phyloP scores from a whole-genome alignment of 1,284 basidiomycete genomes.

The Xanthoconium separans region DNA sequence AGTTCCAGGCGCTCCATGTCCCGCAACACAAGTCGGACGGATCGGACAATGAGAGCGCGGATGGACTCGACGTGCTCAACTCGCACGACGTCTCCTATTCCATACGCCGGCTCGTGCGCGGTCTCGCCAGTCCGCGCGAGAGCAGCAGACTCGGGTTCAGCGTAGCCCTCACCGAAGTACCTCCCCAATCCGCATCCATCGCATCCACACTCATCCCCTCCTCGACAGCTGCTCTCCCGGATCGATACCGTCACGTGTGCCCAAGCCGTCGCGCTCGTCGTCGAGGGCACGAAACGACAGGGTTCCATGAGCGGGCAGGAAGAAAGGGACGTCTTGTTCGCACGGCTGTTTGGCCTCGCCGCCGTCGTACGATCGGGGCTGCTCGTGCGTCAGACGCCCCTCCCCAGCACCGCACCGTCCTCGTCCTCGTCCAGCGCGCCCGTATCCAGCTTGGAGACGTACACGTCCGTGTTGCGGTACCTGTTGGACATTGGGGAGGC shows the following conservation, averaged over 20 bases:
- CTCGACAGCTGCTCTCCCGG: constrained; percentile 71
- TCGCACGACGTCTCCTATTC: constrained; percentile 90
- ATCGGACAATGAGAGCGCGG: constrained; percentile 49
- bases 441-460: constrained; percentile 60
- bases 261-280: constrained; percentile 73
- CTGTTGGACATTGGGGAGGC: constrained; percentile 74
- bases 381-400: constrained; percentile 58
- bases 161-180: constrained; percentile 91
- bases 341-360: constrained; percentile 87
- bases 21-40: constrained; percentile 44
- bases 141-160: constrained; percentile 94
- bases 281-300: constrained; percentile 67
- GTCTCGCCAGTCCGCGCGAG: constrained; percentile 89
- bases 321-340: constrained; percentile 90
- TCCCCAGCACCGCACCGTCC: constrained; percentile 44
- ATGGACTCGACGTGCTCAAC: constrained; percentile 63
- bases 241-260: constrained; percentile 77
- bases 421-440: constrained; percentile 52
- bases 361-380: constrained; percentile 81
- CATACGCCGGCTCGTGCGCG: constrained; percentile 79
- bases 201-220: not conserved
- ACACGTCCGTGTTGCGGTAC: constrained; percentile 60
- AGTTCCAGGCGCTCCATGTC: constrained; percentile 70
- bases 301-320: constrained; percentile 85
- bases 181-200: constrained; percentile 25